These are phyloP conservation scores for Saposhnikovia divaricata DNA, from an alignment of 129 eudicot genomes.

Conservation along the genomic window DNA sequence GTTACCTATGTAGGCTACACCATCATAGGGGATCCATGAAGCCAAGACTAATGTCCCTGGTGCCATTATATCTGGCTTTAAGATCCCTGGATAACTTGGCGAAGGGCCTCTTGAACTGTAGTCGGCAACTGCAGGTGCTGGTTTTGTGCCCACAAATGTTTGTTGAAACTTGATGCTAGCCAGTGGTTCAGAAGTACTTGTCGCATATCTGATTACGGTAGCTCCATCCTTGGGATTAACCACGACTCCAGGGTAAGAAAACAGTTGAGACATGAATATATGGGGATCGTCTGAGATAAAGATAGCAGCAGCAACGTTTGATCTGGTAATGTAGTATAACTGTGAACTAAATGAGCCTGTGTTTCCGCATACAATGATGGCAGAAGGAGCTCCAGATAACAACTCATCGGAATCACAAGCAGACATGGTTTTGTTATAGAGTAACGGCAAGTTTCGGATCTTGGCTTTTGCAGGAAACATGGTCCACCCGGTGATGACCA, in stretches of 20 bases:
- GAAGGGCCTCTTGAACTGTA: constrained; percentile 10
- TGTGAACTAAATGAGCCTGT: background rate
- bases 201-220: background rate
- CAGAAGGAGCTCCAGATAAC: constrained; percentile 12
- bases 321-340: background rate
- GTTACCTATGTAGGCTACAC: background rate
- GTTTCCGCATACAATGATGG: background rate
- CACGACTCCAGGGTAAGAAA: constrained; percentile 10
- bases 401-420: constrained; percentile 24
- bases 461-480: constrained; percentile 37
- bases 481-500: constrained; percentile 28
- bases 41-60: constrained; percentile 40
- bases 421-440: constrained; percentile 31
- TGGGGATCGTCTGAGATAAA: background rate
- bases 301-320: constrained; percentile 4
- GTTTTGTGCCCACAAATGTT: constrained; percentile 8
- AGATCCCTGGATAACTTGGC: constrained; percentile 9
- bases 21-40: constrained; percentile 21
- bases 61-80: constrained; percentile 48
- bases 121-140: constrained; percentile 5
- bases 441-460: constrained; percentile 20
- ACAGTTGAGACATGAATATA: background rate
- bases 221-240: constrained; percentile 6
- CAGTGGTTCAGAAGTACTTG: background rate
- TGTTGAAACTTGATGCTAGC: constrained; percentile 11